Evolutionary conservation across 176 grass and related monocot species (phyloP).

Genomic region (Carex pumila): DNA sequence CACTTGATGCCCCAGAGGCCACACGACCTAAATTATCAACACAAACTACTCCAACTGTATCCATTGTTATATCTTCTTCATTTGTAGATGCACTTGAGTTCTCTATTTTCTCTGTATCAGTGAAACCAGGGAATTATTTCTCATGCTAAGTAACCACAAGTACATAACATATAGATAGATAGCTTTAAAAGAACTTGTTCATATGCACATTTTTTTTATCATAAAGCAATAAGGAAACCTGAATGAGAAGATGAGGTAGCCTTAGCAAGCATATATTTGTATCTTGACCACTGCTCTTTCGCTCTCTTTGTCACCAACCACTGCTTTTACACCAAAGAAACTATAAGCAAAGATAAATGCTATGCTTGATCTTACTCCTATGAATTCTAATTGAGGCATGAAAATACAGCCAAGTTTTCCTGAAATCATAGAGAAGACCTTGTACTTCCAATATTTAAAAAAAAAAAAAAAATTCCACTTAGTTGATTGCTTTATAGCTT

Average conservation of each 20-base stretch:
- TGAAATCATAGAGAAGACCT: not conserved
- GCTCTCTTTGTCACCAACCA: slow-evolving; percentile 89
- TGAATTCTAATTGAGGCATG: not conserved
- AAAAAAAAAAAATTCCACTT: not conserved
- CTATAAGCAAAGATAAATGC: not conserved
- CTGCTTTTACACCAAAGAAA: slow-evolving; percentile 38
- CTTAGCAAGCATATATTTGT: slow-evolving; percentile 56
- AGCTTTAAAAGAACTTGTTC: slow-evolving; percentile 31
- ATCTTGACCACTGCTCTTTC: slow-evolving; percentile 73
- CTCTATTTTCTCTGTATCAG: slow-evolving; percentile 26
- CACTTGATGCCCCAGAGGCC: slow-evolving; percentile 90
- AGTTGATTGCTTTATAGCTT: not conserved
- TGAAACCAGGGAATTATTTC: slow-evolving; percentile 20
- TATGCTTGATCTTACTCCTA: not conserved
- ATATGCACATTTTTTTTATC: slow-evolving; percentile 4
- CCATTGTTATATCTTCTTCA: slow-evolving; percentile 56
- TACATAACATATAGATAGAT: slow-evolving; percentile 1
- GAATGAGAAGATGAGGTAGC: slow-evolving; percentile 32
- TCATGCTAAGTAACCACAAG: not conserved
- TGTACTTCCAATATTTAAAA: not conserved
- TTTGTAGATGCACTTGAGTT: slow-evolving; percentile 1
- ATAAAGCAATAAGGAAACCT: slow-evolving; percentile 15
- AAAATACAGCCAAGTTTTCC: not conserved
- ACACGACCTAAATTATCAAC: slow-evolving; percentile 55
- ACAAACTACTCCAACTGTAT: slow-evolving; percentile 88